Conservation (phyloP, 345 rosid genomes). For the Corymbia maculata region DNA sequence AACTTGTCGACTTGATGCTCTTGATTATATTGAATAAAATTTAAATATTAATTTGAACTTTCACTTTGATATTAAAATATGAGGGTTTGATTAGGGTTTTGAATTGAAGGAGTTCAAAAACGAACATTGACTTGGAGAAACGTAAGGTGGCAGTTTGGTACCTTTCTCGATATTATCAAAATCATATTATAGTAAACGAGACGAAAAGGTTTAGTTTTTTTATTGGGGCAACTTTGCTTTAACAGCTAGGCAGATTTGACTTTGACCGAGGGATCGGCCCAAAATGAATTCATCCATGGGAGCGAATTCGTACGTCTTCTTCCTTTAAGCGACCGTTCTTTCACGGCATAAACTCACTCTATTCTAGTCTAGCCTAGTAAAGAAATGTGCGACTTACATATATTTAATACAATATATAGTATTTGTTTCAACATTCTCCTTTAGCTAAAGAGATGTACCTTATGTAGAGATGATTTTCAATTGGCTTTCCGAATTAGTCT, state of each 20-base stretch:
- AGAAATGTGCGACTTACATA: not conserved
- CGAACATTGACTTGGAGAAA: not conserved
- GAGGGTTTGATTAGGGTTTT: not conserved
- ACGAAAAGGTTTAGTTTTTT: not conserved
- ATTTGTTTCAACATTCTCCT: not conserved
- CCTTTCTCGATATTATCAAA: not conserved
- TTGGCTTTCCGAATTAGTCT: fast-evolving
- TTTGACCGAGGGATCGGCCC: not conserved
- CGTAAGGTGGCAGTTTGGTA: not conserved
- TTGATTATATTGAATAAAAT: too few relatives aligned
- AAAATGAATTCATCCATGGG: not conserved
- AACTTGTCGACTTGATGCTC: too few relatives aligned
- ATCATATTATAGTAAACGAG: not conserved
- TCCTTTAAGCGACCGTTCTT: not conserved
- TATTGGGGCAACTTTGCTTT: not conserved
- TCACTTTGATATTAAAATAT: too few relatives aligned
- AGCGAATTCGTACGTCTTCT: not conserved
- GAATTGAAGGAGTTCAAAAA: not conserved
- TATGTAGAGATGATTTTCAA: not conserved
- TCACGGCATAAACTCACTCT: not conserved
- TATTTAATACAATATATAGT: too few relatives aligned
- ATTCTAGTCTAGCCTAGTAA: not conserved
- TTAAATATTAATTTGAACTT: not conserved
- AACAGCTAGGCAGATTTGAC: not conserved
- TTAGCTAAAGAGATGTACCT: fast-evolving